A percentile compares a stretch with the other conserved stretches of the same genome.
Conservation (phyloP, 768 basidiomycete genomes). For the Tubosaeta brunneosetosa region DNA sequence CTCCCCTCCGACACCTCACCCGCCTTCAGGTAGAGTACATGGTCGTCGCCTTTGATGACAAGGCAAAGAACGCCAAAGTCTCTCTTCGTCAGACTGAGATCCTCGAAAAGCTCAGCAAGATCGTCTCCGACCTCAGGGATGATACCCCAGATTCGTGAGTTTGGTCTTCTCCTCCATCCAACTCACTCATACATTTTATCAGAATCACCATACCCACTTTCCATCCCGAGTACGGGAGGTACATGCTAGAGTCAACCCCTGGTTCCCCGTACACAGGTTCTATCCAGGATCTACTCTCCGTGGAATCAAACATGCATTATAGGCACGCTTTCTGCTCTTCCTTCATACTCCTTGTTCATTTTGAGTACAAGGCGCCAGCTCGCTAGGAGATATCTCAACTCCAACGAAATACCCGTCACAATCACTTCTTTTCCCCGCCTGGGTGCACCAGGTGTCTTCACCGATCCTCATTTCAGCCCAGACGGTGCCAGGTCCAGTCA, state of each 20-base stretch:
- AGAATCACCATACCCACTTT: constrained; percentile 82
- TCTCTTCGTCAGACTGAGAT: constrained; percentile 97
- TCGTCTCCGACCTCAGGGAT: constrained; percentile 61
- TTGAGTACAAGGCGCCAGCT: constrained; percentile 61
- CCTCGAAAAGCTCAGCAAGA: constrained; percentile 66
- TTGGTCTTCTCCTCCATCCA: not conserved
- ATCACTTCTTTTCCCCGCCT: constrained; percentile 94
- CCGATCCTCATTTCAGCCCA: constrained; percentile 83
- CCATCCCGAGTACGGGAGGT: constrained; percentile 97
- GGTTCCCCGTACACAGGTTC: constrained; percentile 91
- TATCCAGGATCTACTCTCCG: constrained; percentile 78
- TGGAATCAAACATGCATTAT: constrained; percentile 94
- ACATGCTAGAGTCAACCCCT: constrained; percentile 98
- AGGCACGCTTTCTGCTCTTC: constrained; percentile 42
- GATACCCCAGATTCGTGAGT: constrained; percentile 52
- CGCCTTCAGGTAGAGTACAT: constrained; percentile 84
- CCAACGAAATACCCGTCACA: constrained; percentile 86
- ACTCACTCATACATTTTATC: constrained; percentile 1
- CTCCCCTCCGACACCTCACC: constrained; percentile 9
- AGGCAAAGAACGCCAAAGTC: constrained; percentile 73
- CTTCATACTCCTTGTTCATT: constrained; percentile 5
- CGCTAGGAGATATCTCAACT: constrained; percentile 75
- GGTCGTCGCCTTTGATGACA: constrained; percentile 81
- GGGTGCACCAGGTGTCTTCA: constrained; percentile 85
- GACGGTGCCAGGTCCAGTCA: constrained; percentile 78